Base-by-base conservation (phyloP, 768 basidiomycete genomes). In the Tulasnella sp. region DNA sequence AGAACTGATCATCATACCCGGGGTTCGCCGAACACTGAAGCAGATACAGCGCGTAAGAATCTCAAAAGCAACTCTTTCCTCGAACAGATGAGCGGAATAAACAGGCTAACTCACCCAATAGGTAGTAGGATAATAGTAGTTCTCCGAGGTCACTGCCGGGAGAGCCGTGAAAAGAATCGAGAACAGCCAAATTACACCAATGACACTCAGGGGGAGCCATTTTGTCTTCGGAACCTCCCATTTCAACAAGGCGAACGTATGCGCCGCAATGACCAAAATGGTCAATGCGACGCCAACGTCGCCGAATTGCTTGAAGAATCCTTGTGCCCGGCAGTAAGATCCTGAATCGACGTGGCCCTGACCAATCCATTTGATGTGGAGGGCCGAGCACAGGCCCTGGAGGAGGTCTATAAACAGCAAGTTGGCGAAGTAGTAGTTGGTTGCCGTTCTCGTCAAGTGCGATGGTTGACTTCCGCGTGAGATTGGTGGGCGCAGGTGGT, bases 21-120 rank as follows among this genome's bases (percentile, higher is more conserved):
- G 83, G 50, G 3, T 82, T 80, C 69, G 90, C 90, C 90, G 90
- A 90, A 82, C 90, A 90, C 90, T 89, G 46, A 79, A 75, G 22
- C 37, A 37, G 37, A 37, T 37, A 37, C 37, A 37, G 37, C 37
- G 37, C 37, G 37, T 37, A 37, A 37, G 24, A 75, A 37, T 3
- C 6, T 6, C 20, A 37, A 40, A 31, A 72, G 4, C 2, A 72
- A 72, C 28, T 24, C 24, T 14, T 5, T 41, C 11, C 20, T 41
- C 37, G 37, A 37, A 40, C 22, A 24, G 22, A 12, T 37, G 37
- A 6, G 12, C 24, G 37, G 20, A 24, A 31, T 24, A 7, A 34
- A 46, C 11, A 46, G 37, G 46, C 46, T 12, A 46, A 24, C 76
- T 48, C 48, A 60, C 18, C 44, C 76, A 48, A 77, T 77, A 40